A percentile compares a stretch with the other conserved stretches of the same genome.
Conservation (phyloP, 2,329 filamentous ascomycete genomes). For the Monosporascus sp. region DNA sequence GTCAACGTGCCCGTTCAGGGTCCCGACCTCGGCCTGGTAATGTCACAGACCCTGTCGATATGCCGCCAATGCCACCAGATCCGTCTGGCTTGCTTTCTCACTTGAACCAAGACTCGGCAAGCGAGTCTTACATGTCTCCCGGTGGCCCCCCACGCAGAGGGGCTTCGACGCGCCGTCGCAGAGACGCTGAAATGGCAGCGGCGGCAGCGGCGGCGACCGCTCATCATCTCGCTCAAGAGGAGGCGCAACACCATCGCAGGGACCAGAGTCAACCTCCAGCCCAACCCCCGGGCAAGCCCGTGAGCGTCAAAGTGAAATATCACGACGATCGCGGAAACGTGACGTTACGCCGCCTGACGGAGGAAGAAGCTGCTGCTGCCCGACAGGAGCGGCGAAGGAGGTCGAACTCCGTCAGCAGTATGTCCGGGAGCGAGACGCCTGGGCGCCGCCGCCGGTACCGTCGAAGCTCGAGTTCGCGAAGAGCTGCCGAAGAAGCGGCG, state of each 20-base stretch:
- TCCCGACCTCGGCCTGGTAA: constrained; percentile 37
- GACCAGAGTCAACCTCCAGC: constrained; percentile 33
- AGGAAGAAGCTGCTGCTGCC: constrained; percentile 49
- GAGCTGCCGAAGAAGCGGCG: constrained; percentile 37
- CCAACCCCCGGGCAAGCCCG: constrained; percentile 34
- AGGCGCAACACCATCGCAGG: constrained; percentile 34
- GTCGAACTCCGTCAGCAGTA: constrained; percentile 48
- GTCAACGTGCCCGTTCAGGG: constrained; percentile 19
- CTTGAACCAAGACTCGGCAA: constrained; percentile 34
- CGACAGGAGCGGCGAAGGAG: constrained; percentile 31
- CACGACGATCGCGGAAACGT: constrained; percentile 57
- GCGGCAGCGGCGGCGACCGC: constrained; percentile 43
- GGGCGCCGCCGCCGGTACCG: constrained; percentile 44
- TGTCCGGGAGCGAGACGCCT: constrained; percentile 51
- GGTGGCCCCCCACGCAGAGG: constrained; percentile 35
- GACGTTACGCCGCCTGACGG: constrained; percentile 55
- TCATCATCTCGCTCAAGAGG: constrained; percentile 41
- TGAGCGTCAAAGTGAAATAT: constrained; percentile 55
- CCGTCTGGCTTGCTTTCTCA: constrained; percentile 37
- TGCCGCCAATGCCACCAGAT: constrained; percentile 52
- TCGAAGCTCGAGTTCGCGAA: constrained; percentile 43
- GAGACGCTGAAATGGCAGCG: constrained; percentile 39
- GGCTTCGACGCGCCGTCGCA: constrained; percentile 40
- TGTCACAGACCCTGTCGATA: constrained; percentile 33
- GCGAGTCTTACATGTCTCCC: constrained; percentile 37